Evolutionary conservation across 2,329 filamentous ascomycete species (phyloP), one percentile per base, ranked within the genome.

Genomic region (Grosmannia huntii): DNA sequence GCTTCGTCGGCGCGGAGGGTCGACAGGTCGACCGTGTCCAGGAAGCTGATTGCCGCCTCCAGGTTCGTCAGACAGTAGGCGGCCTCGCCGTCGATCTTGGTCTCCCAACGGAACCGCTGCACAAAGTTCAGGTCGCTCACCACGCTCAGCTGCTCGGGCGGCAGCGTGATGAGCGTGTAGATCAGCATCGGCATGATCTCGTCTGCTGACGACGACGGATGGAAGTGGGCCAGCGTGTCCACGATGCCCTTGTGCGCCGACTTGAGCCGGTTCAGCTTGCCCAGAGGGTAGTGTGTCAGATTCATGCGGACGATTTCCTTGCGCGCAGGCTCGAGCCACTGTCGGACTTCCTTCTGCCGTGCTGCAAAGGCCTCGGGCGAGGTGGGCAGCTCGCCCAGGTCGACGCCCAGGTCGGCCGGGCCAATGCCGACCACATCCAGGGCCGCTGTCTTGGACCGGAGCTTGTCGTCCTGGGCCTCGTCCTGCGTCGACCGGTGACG

Each of bases 141-240:
- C 58, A 91, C 86, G 69, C 91, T 89, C 53, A 97, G 85, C 38
- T 85, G 82, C 70, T 94, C 88, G 0, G 91, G 87, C 0, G 90
- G 86, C 51, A 91, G 86, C 3, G 90, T 96, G 68, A 99, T 95
- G 60, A 99, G 80, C 0, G 90, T 89, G 73, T 95, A 99, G 61
- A 99, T 99, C 62, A 99, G 79, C 70, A 95, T 96, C 0, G 94
- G 94, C 69, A 99, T 84, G 57, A 99, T 95, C 72, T 97, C 94
- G 68, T 99, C 94, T 3, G 94, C 94, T 1, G 94, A 97, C 0
- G 94, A 96, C 0, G 91, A 84, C 21, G 81, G 82, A 61, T 84
- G 82, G 60, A 85, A 84, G 64, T 83, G 77, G 4, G 82, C 78
- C 54, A 86, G 70, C 1, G 90, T 91, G 69, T 97, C 92, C 54